Evolutionary conservation across 1,284 basidiomycete species (phyloP).

Genomic region (Anthracocystis walkeri): DNA sequence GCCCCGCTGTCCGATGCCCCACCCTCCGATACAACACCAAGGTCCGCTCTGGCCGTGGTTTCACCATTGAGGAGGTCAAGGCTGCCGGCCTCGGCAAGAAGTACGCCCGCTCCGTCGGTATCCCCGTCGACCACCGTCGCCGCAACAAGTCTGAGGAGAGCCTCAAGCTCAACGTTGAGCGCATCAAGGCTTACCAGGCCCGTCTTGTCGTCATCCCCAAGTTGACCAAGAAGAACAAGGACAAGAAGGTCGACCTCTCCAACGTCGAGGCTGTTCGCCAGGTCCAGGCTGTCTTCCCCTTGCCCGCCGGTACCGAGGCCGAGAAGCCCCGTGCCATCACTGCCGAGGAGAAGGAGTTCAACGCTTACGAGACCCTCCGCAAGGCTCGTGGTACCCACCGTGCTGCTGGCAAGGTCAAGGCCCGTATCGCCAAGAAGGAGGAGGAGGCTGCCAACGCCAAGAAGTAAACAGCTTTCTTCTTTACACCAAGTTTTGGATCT

Average conservation of each 20-base stretch:
- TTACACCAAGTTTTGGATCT: neutral
- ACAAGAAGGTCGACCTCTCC: conserved; percentile 84
- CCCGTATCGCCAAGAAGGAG: conserved; percentile 76
- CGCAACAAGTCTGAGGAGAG: conserved; percentile 97
- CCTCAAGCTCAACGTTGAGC: conserved; percentile 93
- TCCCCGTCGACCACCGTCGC: conserved; percentile 97
- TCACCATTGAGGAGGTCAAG: conserved; percentile 95
- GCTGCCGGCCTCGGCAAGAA: conserved; percentile 95
- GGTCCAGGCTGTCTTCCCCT: conserved; percentile 69
- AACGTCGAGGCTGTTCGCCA: conserved; percentile 81
- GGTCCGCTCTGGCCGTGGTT: conserved; percentile 95
- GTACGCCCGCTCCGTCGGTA: conserved; percentile 91
- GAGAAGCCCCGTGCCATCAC: conserved; percentile 96
- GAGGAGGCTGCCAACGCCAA: conserved; percentile 93
- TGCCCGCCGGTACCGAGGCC: conserved; percentile 76
- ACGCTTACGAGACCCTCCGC: conserved; percentile 86
- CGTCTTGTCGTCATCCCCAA: conserved; percentile 86
- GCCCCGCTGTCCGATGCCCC: conserved; percentile 95
- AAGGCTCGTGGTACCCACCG: conserved; percentile 84
- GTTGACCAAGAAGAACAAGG: conserved; percentile 83
- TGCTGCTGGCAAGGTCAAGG: conserved; percentile 88
- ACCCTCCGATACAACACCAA: conserved; percentile 99
- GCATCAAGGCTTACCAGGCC: conserved; percentile 92
- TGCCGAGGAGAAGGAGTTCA: conserved; percentile 86
- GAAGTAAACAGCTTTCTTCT: conserved; percentile 76